These are phyloP conservation scores for Ascoidea rubescens DNA, from an alignment of 805 yeast species.

Conservation along the genomic window DNA sequence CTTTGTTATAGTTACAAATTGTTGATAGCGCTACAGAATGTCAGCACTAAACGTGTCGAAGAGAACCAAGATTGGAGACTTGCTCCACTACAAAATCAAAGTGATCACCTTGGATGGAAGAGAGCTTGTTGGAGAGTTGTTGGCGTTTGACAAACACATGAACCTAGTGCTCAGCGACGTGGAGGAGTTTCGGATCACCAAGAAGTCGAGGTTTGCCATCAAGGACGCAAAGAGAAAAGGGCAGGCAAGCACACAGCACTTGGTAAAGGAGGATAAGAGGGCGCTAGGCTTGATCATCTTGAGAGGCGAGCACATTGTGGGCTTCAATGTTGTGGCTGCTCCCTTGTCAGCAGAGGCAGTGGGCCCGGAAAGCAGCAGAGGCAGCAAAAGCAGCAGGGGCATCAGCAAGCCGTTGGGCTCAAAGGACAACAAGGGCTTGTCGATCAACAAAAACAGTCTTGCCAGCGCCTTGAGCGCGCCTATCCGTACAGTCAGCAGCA, in stretches of 20 bases:
- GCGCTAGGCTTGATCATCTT: constrained; percentile 68
- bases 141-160: constrained; percentile 85
- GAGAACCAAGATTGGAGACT: constrained; percentile 27
- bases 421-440: constrained; percentile 2
- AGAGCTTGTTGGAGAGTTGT: constrained; percentile 60
- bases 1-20: too few relatives aligned
- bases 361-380: constrained; percentile 10
- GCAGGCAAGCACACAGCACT: constrained; percentile 23
- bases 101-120: constrained; percentile 70
- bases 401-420: constrained; percentile 17
- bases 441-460: constrained; percentile 5
- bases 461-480: constrained; percentile 15
- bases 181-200: constrained; percentile 69
- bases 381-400: constrained; percentile 16
- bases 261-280: constrained; percentile 51
- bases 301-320: constrained; percentile 80
- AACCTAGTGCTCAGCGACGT: constrained; percentile 75
- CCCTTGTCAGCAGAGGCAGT: constrained; percentile 16
- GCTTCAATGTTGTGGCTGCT: constrained; percentile 18
- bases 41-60: constrained; percentile 1
- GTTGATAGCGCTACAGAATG: not conserved
- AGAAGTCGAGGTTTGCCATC: constrained; percentile 30
- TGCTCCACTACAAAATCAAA: constrained; percentile 59
- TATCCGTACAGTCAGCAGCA: constrained; percentile 17
- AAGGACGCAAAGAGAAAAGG: constrained; percentile 20